Evolutionary conservation across 331 rosid genomes (phyloP), one percentile per base, ranked within the genome.

Genomic region (Acacia concinna): DNA sequence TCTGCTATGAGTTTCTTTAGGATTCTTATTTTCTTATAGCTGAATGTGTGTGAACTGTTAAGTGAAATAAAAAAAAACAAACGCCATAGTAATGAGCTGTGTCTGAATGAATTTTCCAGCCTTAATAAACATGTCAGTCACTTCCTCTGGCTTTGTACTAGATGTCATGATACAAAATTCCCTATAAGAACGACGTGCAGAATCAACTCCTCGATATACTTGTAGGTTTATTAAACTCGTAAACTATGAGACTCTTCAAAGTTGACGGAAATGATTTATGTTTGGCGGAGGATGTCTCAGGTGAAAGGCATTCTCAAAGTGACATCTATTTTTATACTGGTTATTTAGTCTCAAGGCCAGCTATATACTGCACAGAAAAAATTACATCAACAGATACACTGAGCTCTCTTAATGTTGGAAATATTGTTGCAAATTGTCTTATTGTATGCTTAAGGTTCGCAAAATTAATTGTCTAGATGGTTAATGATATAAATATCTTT

Each of bases 301-400:
- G 31, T 31, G 13, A 66, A 82, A 47, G 76, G 59, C 78, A 4
- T 74, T 13, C 78, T 73, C 47, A 31, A 34, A n/a, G 25, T 69
- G 79, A 56, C 40, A 34, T 79, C 47, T 51, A 1, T n/a, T 18
- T 71, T 79, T 15, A n/a, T 40, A 37, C 8, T 9, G 43, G 68
- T 54, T 57, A 2, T 54, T 21, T 30, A 43, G 66, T 32, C 71
- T 73, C 38, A 77, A 54, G 32, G 81, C 52, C 63, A 34, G 63
- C 47, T 43, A 6, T 40, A 23, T 75, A n/a, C 67, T 73, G 32
- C 27, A 30, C 25, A 54, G 52, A 66, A 73, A 13, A 49, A 60
- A 21, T 67, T 59, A 21, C 30, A 4, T 4, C 9, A 38, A 66
- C 44, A 68, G 52, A 38, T 67, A 17, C 27, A 46, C 11, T 66